These are phyloP conservation scores for Talaromyces marneffei DNA, from an alignment of 2,329 filamentous ascomycete genomes.

Conservation along the genomic window DNA sequence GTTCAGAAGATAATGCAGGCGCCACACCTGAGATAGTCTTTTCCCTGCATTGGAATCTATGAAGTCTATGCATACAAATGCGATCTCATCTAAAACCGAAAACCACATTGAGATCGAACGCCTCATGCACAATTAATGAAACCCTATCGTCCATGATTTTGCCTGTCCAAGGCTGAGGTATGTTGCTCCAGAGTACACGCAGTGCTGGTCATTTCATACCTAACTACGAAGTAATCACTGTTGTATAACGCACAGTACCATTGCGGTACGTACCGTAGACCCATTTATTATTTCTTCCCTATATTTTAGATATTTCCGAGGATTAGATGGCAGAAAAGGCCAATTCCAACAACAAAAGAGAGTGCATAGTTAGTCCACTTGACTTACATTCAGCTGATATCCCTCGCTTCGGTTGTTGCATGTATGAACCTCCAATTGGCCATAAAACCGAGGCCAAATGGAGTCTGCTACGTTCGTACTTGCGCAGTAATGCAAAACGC, in stretches of 20 bases:
- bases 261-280: background rate
- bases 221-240: background rate
- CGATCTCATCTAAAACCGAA: constrained; percentile 4
- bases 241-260: background rate
- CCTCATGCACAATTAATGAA: background rate
- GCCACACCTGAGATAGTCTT: background rate
- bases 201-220: background rate
- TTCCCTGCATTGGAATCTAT: background rate
- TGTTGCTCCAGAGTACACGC: background rate
- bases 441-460: background rate
- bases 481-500: background rate
- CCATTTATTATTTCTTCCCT: no score
- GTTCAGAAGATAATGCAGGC: background rate
- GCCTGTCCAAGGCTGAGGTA: background rate
- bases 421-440: background rate
- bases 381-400: constrained; percentile 5
- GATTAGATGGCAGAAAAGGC: background rate
- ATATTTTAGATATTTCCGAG: background rate
- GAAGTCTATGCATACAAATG: background rate
- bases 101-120: background rate
- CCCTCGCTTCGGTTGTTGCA: constrained; percentile 11
- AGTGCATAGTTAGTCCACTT: background rate
- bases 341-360: background rate
- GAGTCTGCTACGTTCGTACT: background rate
- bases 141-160: background rate